These are phyloP conservation scores for Sequoia sempervirens DNA, from an alignment of 75 land plant species.

Conservation along the genomic window DNA sequence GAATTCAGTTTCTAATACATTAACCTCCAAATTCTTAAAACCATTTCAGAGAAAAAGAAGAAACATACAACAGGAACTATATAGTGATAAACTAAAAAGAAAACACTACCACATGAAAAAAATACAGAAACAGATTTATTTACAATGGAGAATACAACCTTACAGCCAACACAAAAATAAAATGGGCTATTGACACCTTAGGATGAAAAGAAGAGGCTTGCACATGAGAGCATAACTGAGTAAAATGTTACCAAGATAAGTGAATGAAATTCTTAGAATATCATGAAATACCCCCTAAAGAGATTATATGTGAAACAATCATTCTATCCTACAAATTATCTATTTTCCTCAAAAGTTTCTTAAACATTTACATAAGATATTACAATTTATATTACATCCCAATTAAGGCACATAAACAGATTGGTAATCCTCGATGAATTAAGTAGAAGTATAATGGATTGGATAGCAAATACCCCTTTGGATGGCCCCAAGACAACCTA, in stretches of 20 bases:
- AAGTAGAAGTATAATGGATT: not conserved
- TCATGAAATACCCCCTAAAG: not conserved
- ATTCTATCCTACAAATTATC: not conserved
- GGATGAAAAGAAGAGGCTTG: not conserved
- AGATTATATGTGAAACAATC: not conserved
- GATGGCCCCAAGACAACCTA: not conserved
- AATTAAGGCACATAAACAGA: not conserved
- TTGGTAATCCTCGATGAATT: not conserved
- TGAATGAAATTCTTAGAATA: not conserved
- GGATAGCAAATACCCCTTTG: not conserved
- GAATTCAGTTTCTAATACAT: not conserved
- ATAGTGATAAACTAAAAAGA: not conserved
- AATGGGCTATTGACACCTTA: not conserved
- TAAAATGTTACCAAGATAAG: not conserved
- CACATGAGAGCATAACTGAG: not conserved
- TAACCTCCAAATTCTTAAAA: not conserved
- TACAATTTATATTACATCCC: not conserved
- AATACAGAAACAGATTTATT: not conserved
- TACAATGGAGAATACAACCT: not conserved
- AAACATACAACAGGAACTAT: not conserved
- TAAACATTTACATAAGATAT: not conserved
- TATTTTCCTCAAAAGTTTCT: not conserved
- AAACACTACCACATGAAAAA: not conserved
- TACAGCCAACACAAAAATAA: not conserved
- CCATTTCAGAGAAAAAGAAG: not conserved